Percentiles rank a stretch among this genome's conserved stretches.
phyloP scores from a whole-genome alignment of 345 rosid species.

The Camelina neglecta region DNA sequence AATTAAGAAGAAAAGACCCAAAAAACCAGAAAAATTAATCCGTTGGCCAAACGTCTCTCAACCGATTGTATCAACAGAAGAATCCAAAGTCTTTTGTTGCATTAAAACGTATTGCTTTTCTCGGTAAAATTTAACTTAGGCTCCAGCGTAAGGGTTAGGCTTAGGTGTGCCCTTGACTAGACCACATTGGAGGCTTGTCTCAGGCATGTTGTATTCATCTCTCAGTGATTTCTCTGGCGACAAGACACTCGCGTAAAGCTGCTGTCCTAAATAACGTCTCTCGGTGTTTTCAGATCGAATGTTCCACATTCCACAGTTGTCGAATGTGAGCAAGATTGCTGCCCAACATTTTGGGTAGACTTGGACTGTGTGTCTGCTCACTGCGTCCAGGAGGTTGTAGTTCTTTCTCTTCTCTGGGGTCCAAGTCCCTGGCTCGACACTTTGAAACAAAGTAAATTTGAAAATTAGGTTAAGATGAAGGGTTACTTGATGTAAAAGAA shows the following conservation, averaged over 20 bases:
- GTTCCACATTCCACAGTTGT: conserved; percentile 97
- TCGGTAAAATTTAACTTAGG: conserved; percentile 34
- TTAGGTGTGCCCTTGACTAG: conserved; percentile 50
- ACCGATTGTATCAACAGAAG: conserved; percentile 30
- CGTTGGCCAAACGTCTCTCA: conserved; percentile 28
- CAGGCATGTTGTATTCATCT: conserved; percentile 88
- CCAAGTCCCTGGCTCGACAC: conserved; percentile 85
- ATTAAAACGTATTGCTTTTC: not conserved
- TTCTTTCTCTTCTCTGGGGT: conserved; percentile 74
- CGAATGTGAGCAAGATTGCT: conserved; percentile 77
- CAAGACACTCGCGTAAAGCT: conserved; percentile 67
- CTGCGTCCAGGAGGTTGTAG: conserved; percentile 84
- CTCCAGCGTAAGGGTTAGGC: conserved; percentile 70
- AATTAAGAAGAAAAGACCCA: conserved; percentile 7
- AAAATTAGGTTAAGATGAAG: not conserved
- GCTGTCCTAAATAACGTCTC: conserved; percentile 75
- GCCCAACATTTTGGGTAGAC: conserved; percentile 93
- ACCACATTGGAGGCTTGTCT: conserved; percentile 63
- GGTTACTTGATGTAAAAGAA: not conserved
- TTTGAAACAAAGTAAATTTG: conserved; percentile 34
- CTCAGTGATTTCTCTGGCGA: conserved; percentile 76
- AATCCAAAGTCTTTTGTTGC: conserved; percentile 40
- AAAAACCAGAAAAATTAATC: conserved; percentile 22
- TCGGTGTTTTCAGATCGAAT: conserved; percentile 69
- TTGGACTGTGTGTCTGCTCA: conserved; percentile 80